These are phyloP conservation scores for Moricandia moricandioides DNA, from an alignment of 345 rosid species.

Conservation along the genomic window DNA sequence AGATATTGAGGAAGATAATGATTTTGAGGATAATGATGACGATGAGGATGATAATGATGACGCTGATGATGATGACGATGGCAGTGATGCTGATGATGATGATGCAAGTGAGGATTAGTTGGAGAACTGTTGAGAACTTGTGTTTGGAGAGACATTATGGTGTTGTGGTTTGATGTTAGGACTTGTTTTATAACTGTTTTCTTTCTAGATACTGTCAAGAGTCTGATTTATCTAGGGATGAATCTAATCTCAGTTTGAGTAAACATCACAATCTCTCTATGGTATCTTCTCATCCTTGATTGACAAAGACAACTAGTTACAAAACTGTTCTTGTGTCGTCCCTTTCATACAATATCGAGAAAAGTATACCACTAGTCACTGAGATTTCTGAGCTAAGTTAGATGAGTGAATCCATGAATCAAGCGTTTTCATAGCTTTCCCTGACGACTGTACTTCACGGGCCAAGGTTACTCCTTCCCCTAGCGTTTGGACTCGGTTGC, in stretches of 20 bases:
- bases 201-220: neutral
- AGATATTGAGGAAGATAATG: neutral
- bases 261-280: neutral
- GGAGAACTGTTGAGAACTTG: slow-evolving; percentile 1
- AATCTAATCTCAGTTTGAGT: neutral
- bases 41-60: neutral
- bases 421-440: slow-evolving; percentile 70
- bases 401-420: slow-evolving; percentile 64
- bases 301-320: slow-evolving; percentile 22
- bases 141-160: neutral
- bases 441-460: slow-evolving; percentile 73
- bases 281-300: slow-evolving; percentile 13
- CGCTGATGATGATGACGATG: neutral
- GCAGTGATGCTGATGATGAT: neutral
- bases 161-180: slow-evolving; percentile 1
- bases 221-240: slow-evolving; percentile 1
- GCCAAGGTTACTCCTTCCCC: slow-evolving; percentile 75
- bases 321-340: neutral
- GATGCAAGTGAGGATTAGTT: slow-evolving; percentile 5
- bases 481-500: slow-evolving; percentile 52
- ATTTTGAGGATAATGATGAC: neutral
- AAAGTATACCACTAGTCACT: neutral
- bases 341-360: neutral
- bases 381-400: slow-evolving; percentile 36
- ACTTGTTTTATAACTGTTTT: neutral